Evolutionary conservation across 805 yeast genomes (phyloP), one percentile per base, ranked within the genome.

Genomic region (Starmerella lactis-condensi): DNA sequence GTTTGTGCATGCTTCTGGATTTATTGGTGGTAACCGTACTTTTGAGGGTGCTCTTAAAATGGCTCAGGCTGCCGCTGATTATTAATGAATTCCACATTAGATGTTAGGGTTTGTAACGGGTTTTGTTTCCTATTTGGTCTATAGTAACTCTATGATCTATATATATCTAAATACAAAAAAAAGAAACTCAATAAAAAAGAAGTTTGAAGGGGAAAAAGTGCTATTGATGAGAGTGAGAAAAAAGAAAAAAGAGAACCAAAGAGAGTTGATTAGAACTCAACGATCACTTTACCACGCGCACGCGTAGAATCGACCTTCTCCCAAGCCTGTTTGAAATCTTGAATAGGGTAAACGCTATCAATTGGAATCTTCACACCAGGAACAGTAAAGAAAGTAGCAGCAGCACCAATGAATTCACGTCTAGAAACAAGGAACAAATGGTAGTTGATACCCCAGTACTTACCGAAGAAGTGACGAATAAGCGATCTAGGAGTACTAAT

Each of bases 1-100:
- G 14, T 89, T 89, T 50, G 71, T 89, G 35, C 98, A 89, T 46
- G 94, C 96, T 26, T 45, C 93, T 25, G 96, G 98, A 0, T 89
- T 89, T 56, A 89, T 89, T 47, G 98, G 98, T 27, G 98, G 98
- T 32, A 79, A 85, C 34, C 63, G 71, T 48, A 65, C 91, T 16
- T 59, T 63, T 40, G 94, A 81, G 31, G 75, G 77, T 20, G 95
- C 74, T 10, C 51, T 81, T 35, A 55, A 67, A 47, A 63, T 89
- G 54, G 95, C 96, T 5, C 58, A 56, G 35, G 44, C 47, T 32
- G 64, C 64, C 3, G 39, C 26, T 8, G 36, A 18, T 43, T 56
- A 25, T 12, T 27, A 31, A n/a, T 21, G n/a, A n/a, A n/a, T n/a
- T n/a, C n/a, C n/a, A n/a, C n/a, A n/a, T n/a, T n/a, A n/a, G n/a